Base-by-base conservation (phyloP, 2,329 filamentous ascomycete species). In the Fusarium secorum region DNA sequence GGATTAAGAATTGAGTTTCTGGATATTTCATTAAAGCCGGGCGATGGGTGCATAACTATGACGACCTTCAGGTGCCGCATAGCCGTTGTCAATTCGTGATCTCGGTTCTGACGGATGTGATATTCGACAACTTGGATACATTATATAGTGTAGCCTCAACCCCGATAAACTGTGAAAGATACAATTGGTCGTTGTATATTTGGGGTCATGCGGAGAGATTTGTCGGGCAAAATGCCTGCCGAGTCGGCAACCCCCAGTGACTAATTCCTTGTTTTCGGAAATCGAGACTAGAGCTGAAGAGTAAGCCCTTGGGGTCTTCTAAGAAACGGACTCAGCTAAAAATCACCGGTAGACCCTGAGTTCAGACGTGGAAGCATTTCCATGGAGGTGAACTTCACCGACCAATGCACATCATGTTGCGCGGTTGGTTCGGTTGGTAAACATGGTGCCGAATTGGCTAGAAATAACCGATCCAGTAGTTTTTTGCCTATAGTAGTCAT, bases 101-200 rank as follows among this genome's bases (percentile, higher is more conserved):
- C 45, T 64, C 61, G 61, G 61, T 64, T 64, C 61, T 64, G 61
- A 30, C 58, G 61, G 61, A 64, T 64, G 46, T 49, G 58, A 63
- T 51, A 7, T 35, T 42, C 30, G 42, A 36, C 44, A 38, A 36
- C 10, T 55, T n/a, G 18, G 30, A 55, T 55, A 55, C 52, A 33
- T 55, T 55, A 46, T 46, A 55, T 26, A 46, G 52, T 57, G 42
- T 57, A 51, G 42, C 13, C 41, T 46, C 32, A 48, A 35, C 20
- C 30, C 32, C 13, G 15, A 32, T 18, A 51, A 57, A 57, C 42
- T 46, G 14, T 15, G 39, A 26, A n/a, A 32, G 4, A 17, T 55
- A 55, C 52, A 46, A 55, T 32, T 24, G 11, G 20, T 0, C 18
- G 30, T 46, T 11, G 52, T 55, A 55, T 55, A 18, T 17, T 55